phyloP scores from a whole-genome alignment of 257 asterid species.

The Fraxinus americana region DNA sequence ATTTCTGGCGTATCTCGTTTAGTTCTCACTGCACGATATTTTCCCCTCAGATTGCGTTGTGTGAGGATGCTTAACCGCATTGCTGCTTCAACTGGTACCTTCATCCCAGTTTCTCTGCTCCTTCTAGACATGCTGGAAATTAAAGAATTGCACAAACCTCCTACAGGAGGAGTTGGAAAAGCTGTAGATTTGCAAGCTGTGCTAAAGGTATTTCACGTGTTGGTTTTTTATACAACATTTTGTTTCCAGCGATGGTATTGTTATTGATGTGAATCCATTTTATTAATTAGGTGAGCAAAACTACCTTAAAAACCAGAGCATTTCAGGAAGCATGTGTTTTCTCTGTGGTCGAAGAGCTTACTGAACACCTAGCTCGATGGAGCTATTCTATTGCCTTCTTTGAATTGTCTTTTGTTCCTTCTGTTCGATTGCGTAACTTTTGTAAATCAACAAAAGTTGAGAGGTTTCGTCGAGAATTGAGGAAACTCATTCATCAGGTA shows the following conservation, averaged over 20 bases:
- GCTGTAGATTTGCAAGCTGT: slow-evolving; percentile 69
- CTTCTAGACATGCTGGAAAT: slow-evolving; percentile 88
- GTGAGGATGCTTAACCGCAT: slow-evolving; percentile 89
- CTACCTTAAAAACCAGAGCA: slow-evolving; percentile 76
- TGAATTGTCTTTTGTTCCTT: slow-evolving; percentile 82
- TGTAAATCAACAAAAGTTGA: slow-evolving; percentile 87
- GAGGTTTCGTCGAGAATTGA: slow-evolving; percentile 80
- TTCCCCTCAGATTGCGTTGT: slow-evolving; percentile 91
- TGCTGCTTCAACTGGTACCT: slow-evolving; percentile 74
- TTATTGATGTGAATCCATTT: slow-evolving; percentile 20
- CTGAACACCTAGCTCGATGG: slow-evolving; percentile 93
- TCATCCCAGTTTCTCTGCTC: slow-evolving; percentile 79
- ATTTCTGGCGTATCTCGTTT: slow-evolving; percentile 88
- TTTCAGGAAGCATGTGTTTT: slow-evolving; percentile 92
- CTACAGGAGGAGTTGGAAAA: slow-evolving; percentile 93
- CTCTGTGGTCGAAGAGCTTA: slow-evolving; percentile 80
- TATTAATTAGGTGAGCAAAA: slow-evolving; percentile 68
- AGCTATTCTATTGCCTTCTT: slow-evolving; percentile 79
- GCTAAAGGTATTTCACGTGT: slow-evolving; percentile 57
- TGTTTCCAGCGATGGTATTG: not conserved
- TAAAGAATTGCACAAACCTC: slow-evolving; percentile 84
- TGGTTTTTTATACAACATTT: slow-evolving; percentile 11
- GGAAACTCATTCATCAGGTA: slow-evolving; percentile 78
- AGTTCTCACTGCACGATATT: slow-evolving; percentile 84
- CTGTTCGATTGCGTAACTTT: slow-evolving; percentile 70